Conservation (phyloP, 1,284 basidiomycete species). For the Microstroma glucosiphilum region DNA sequence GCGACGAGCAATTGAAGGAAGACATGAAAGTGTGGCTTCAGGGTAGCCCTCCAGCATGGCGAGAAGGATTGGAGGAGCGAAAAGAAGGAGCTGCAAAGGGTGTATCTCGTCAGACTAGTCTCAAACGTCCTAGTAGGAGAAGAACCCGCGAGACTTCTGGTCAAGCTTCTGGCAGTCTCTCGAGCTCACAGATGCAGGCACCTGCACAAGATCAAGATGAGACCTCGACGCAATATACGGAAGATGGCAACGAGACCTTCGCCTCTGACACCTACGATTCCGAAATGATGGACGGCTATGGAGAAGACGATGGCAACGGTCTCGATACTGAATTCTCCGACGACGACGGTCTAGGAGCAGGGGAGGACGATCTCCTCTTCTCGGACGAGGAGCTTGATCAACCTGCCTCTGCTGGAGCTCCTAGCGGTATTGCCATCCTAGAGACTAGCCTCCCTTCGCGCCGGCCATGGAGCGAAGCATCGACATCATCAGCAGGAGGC, state of each 20-base stretch:
- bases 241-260: slow-evolving; percentile 34
- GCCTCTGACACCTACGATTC: slow-evolving; percentile 21
- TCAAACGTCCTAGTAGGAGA: neutral
- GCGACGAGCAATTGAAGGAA: slow-evolving; percentile 28
- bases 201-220: neutral
- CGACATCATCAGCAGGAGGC: neutral
- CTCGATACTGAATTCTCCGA: slow-evolving; percentile 6
- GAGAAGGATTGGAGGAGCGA: slow-evolving; percentile 52
- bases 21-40: slow-evolving; percentile 55
- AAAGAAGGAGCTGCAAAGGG: slow-evolving; percentile 21
- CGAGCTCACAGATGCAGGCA: neutral
- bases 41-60: slow-evolving; percentile 56
- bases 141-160: neutral
- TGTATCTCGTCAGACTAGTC: neutral
- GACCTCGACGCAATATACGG: slow-evolving; percentile 10
- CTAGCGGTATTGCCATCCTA: slow-evolving; percentile 30
- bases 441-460: slow-evolving; percentile 29
- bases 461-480: slow-evolving; percentile 2
- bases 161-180: neutral
- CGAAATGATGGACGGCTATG: neutral
- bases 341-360: slow-evolving; percentile 12
- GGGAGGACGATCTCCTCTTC: slow-evolving; percentile 30
- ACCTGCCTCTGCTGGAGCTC: neutral
- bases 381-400: slow-evolving; percentile 27
- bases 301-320: neutral